Evolutionary conservation across 352 stramenopile species (phyloP).

Genomic region (Pythium graminicola): DNA sequence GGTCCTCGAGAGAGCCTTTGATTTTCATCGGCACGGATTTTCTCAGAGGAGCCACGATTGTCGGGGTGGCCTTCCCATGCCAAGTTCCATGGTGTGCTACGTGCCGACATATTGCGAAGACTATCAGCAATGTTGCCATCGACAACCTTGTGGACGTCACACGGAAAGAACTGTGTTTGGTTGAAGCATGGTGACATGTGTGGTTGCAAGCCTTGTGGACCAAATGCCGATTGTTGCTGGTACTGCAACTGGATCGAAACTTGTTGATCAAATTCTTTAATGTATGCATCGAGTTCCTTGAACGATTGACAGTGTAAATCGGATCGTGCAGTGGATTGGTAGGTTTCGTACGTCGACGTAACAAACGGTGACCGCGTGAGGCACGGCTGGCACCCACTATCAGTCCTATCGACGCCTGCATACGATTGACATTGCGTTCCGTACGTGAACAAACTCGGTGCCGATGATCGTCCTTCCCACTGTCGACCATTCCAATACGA

Average conservation of each 20-base stretch:
- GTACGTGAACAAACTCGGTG: conserved; percentile 65
- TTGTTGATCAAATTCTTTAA: conserved; percentile 79
- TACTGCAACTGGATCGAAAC: conserved; percentile 72
- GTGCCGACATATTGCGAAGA: conserved; percentile 27
- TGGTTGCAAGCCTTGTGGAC: conserved; percentile 55
- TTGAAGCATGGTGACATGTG: conserved; percentile 79
- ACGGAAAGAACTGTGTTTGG: conserved; percentile 75
- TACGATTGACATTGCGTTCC: conserved; percentile 49
- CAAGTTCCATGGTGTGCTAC: conserved; percentile 37
- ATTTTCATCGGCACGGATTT: conserved; percentile 49
- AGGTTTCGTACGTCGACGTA: conserved; percentile 33
- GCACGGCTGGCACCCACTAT: conserved; percentile 57
- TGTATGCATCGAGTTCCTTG: conserved; percentile 69
- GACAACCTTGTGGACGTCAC: conserved; percentile 66
- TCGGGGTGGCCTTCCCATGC: conserved; percentile 55
- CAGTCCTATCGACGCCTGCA: conserved; percentile 28
- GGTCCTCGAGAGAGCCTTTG: conserved; percentile 41
- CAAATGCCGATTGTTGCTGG: conserved; percentile 56
- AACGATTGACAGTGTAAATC: conserved; percentile 45
- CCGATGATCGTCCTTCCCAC: conserved; percentile 68
- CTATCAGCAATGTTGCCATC: conserved; percentile 58
- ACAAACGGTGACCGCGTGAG: conserved; percentile 49
- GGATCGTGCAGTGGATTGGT: conserved; percentile 30
- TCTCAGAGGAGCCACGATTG: conserved; percentile 53
- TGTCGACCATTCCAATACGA: conserved; percentile 78